Conservation (phyloP, 306 rosid genomes). For the Pachyrhizus erosus region DNA sequence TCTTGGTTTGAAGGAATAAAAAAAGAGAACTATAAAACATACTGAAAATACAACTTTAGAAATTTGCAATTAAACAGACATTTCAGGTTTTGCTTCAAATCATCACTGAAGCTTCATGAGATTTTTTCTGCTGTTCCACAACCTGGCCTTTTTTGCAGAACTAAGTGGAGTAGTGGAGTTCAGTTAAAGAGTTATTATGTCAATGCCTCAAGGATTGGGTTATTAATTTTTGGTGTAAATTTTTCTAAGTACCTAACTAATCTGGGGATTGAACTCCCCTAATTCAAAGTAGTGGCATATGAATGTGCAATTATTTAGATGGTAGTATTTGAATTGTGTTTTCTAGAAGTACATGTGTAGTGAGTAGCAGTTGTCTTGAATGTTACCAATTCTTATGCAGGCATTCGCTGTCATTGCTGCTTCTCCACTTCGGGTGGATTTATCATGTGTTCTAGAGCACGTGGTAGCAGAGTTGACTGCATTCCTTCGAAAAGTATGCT, state of each 20-base stretch:
- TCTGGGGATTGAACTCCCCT: neutral
- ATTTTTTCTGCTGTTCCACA: neutral
- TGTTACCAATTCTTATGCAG: slow-evolving; percentile 51
- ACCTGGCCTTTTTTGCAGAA: neutral
- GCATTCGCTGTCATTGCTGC: slow-evolving; percentile 97
- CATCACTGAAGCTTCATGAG: neutral
- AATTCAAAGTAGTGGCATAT: neutral
- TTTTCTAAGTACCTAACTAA: neutral
- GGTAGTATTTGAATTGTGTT: neutral
- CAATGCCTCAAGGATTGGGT: neutral
- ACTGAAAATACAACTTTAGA: neutral
- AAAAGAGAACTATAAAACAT: neutral
- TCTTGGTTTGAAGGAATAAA: neutral
- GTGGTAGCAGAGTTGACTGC: slow-evolving; percentile 92
- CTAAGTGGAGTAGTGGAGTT: slow-evolving; percentile 3
- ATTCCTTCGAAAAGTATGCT: slow-evolving; percentile 86
- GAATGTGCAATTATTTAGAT: slow-evolving; percentile 24
- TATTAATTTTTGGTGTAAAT: slow-evolving; percentile 22
- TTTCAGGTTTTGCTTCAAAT: neutral
- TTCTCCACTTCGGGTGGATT: slow-evolving; percentile 84
- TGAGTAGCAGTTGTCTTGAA: slow-evolving; percentile 32
- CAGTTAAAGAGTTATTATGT: slow-evolving; percentile 6
- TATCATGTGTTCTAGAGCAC: slow-evolving; percentile 91
- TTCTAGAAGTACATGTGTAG: slow-evolving; percentile 1
- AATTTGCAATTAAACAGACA: neutral